Evolutionary conservation across 2,329 filamentous ascomycete species (phyloP).

Genomic region (Fonsecaea pedrosoi): DNA sequence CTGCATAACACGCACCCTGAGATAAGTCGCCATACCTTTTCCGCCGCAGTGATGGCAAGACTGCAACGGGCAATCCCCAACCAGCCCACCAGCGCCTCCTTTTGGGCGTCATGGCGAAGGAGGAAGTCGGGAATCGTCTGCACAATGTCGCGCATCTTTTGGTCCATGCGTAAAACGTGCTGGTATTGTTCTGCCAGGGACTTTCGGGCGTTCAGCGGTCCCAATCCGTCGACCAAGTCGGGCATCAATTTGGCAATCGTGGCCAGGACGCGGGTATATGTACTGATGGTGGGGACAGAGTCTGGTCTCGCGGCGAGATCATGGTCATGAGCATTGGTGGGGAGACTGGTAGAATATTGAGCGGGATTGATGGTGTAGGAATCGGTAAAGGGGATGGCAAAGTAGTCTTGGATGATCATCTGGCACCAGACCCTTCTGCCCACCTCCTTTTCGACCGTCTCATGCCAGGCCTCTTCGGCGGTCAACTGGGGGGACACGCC

Average conservation of each 20-base stretch:
- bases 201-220: constrained; percentile 44
- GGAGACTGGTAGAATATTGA: constrained; percentile 45
- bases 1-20: neutral
- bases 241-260: constrained; percentile 47
- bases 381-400: constrained; percentile 44
- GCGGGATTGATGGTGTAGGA: constrained; percentile 48
- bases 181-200: constrained; percentile 48
- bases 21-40: constrained; percentile 37
- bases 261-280: constrained; percentile 40
- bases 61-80: constrained; percentile 46
- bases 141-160: constrained; percentile 46
- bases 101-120: constrained; percentile 41
- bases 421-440: constrained; percentile 10
- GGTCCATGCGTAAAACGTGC: constrained; percentile 47
- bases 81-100: constrained; percentile 45
- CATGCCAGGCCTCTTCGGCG: constrained; percentile 47
- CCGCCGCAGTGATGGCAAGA: constrained; percentile 49
- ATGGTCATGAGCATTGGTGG: constrained; percentile 48
- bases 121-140: constrained; percentile 44
- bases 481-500: neutral
- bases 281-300: constrained; percentile 11
- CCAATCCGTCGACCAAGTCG: constrained; percentile 44
- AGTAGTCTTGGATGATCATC: constrained; percentile 9
- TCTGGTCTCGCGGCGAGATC: constrained; percentile 32
- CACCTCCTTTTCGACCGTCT: constrained; percentile 36